These are phyloP conservation scores for Fusarium musae DNA, from an alignment of 2,329 filamentous ascomycete species.

Conservation along the genomic window DNA sequence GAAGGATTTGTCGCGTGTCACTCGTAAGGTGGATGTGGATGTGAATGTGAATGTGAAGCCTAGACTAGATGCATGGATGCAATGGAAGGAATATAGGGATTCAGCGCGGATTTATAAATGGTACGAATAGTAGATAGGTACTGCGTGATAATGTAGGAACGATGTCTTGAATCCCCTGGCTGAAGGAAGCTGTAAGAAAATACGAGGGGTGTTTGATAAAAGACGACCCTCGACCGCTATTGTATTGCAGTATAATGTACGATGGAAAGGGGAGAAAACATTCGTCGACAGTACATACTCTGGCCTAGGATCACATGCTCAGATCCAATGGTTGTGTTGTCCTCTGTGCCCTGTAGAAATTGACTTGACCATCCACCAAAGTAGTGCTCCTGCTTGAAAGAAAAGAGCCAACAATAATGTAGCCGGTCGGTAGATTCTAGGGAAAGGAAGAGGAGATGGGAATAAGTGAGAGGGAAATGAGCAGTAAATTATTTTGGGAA, in stretches of 20 bases:
- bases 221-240: background rate
- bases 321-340: background rate
- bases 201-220: background rate
- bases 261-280: background rate
- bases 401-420: slow-evolving; percentile 5
- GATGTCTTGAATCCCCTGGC: background rate
- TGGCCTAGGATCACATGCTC: slow-evolving; percentile 28
- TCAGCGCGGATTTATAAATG: background rate
- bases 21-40: slow-evolving; percentile 7
- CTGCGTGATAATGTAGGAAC: background rate
- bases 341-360: background rate
- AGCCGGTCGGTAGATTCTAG: background rate
- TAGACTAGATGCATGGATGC: background rate
- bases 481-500: slow-evolving; percentile 28
- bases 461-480: slow-evolving; percentile 10
- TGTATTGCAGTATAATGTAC: background rate
- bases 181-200: background rate
- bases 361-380: slow-evolving; percentile 15
- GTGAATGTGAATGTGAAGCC: background rate
- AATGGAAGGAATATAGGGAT: background rate
- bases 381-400: slow-evolving; percentile 7
- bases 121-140: background rate
- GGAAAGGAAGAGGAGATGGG: background rate
- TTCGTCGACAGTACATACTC: background rate
- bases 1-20: slow-evolving; percentile 28